Base-by-base conservation (phyloP, 2,329 filamentous ascomycete species). In the Arthrobotrys entomopaga region DNA sequence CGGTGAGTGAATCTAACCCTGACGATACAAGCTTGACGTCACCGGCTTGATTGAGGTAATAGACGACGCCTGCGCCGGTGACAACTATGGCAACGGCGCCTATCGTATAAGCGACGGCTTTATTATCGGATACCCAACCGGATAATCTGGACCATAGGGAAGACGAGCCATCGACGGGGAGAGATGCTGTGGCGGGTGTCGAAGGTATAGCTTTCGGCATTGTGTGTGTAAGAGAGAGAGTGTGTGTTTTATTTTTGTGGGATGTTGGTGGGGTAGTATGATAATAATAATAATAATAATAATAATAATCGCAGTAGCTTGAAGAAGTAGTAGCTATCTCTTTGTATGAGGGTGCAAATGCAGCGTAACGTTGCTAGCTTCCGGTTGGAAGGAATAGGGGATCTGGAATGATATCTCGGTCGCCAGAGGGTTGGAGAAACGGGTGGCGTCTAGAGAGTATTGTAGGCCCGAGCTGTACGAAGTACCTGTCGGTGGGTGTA, bases 51-150 rank as follows among this genome's bases (percentile, higher is more conserved):
- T 79, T 90, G 78, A 97, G 85, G 82, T 97, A 98, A 85, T 98
- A 99, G 80, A 96, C 90, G 49, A 92, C 91, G 78, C 95, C 94
- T 38, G 93, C 94, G 75, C 91, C 92, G 13, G 92, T 95, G 66
- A 96, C 91, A 49, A 97, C 92, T 54, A 97, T 87, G 63, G 94
- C 94, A 73, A 97, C 91, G 80, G 95, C 95, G 65, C 94, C 95
- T 83, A 98, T 92, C 78, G 95, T 97, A 83, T 97, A 99, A 76
- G 96, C 93, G 64, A 94, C 87, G 54, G 92, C 91, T 85, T 97
- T 98, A 84, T 99, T 93, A 82, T 98, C 94, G 1, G 93, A 91
- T 13, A 91, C 93, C 94, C 95, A 99, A 80, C 85, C 89, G 77
- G 93, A 90, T 83, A 97, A 85, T 80, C 93, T 90, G 82, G 97